Evolutionary conservation across 2,329 filamentous ascomycete species (phyloP).

Genomic region (Plenodomus tracheiphilus): DNA sequence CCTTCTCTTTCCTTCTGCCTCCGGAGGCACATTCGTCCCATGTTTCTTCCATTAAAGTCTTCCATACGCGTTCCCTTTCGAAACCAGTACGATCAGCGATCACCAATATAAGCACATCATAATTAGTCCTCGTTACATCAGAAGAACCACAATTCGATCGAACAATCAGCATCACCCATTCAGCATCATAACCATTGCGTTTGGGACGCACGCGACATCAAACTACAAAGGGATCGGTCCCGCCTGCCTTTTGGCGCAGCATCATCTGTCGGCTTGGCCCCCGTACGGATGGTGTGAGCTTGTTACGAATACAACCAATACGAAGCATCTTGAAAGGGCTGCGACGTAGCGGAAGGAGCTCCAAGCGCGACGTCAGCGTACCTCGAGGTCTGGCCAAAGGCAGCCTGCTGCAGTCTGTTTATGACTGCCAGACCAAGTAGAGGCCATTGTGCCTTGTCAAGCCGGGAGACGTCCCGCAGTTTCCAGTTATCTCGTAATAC

Average conservation of each 20-base stretch:
- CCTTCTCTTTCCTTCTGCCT: constrained; percentile 1
- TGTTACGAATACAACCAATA: constrained; percentile 3
- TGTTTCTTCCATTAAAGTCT: neutral
- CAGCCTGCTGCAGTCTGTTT: neutral
- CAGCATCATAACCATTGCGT: constrained; percentile 1
- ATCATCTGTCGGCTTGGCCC: constrained; percentile 13
- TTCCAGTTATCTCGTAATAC: constrained; percentile 1
- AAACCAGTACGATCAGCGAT: neutral
- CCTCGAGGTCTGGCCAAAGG: constrained; percentile 2
- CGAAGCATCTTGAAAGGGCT: constrained; percentile 2
- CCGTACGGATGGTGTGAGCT: constrained; percentile 7
- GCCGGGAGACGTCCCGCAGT: constrained; percentile 20
- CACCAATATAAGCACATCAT: neutral
- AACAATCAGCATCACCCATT: neutral
- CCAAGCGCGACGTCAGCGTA: neutral
- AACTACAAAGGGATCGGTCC: neutral
- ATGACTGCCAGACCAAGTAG: neutral
- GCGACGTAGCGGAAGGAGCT: neutral
- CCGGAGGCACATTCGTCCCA: constrained; percentile 3
- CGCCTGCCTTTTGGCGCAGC: constrained; percentile 7
- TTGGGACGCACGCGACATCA: constrained; percentile 2
- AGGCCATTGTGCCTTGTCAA: neutral
- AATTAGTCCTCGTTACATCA: neutral
- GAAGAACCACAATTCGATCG: neutral
- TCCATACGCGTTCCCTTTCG: neutral